Conservation (phyloP, 2,329 filamentous ascomycete genomes). For the Talaromyces sp. region DNA sequence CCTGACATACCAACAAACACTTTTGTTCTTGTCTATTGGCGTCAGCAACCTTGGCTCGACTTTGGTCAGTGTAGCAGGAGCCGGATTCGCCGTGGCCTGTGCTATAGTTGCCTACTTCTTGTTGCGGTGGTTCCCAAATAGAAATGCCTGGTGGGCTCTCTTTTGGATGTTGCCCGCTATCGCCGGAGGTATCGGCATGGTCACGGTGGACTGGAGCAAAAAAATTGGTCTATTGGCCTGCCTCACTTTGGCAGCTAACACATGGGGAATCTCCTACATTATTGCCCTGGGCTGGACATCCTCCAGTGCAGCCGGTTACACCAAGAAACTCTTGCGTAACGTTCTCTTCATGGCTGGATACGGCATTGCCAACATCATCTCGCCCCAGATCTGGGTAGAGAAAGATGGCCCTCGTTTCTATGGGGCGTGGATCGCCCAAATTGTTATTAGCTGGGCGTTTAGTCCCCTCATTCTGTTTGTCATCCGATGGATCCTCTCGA, state of each 20-base stretch:
- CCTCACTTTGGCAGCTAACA: slow-evolving; percentile 22
- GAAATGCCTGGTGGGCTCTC: neutral
- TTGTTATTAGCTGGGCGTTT: slow-evolving; percentile 12
- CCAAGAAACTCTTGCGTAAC: slow-evolving; percentile 6
- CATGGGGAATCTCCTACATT: slow-evolving; percentile 5
- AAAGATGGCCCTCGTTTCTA: slow-evolving; percentile 4
- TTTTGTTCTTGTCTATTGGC: slow-evolving; percentile 30
- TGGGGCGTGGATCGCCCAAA: slow-evolving; percentile 5
- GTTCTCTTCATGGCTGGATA: slow-evolving; percentile 8
- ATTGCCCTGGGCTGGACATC: slow-evolving; percentile 5
- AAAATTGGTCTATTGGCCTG: slow-evolving; percentile 26
- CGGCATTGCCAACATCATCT: slow-evolving; percentile 3
- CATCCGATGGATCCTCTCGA: neutral
- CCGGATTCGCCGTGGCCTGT: slow-evolving; percentile 27
- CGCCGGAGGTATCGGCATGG: slow-evolving; percentile 7
- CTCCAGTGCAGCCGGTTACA: slow-evolving; percentile 2
- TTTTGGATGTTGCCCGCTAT: slow-evolving; percentile 3
- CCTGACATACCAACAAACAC: slow-evolving; percentile 36
- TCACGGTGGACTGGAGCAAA: slow-evolving; percentile 18
- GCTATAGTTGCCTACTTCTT: slow-evolving; percentile 28
- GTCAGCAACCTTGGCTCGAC: slow-evolving; percentile 34
- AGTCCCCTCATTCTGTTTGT: neutral
- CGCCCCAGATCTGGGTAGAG: slow-evolving; percentile 6
- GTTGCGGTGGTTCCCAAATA: slow-evolving; percentile 24
- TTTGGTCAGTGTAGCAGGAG: slow-evolving; percentile 33